Percentiles rank a stretch among this genome's conserved stretches.
phyloP scores from a whole-genome alignment of 2,329 filamentous ascomycete genomes.

The Exophiala spinifera region DNA sequence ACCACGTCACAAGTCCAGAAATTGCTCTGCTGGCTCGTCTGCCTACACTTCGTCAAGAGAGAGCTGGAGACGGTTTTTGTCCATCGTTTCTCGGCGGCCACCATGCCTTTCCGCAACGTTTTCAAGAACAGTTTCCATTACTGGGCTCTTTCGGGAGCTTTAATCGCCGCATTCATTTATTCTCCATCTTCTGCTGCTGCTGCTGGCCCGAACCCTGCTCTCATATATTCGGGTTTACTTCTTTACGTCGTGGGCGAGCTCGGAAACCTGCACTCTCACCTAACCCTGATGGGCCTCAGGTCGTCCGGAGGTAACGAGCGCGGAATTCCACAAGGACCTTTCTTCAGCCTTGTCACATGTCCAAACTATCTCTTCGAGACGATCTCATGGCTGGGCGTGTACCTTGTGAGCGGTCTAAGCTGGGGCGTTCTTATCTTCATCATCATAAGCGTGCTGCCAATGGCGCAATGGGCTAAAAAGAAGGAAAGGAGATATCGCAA shows the following conservation, averaged over 20 bases:
- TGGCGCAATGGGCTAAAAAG: constrained; percentile 83
- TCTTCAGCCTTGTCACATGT: constrained; percentile 84
- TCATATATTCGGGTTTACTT: constrained; percentile 66
- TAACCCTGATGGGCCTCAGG: constrained; percentile 73
- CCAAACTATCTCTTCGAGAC: constrained; percentile 97
- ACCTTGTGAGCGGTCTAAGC: constrained; percentile 70
- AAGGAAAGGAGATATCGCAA: constrained; percentile 88
- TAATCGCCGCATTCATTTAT: constrained; percentile 84
- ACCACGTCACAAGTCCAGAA: constrained; percentile 65
- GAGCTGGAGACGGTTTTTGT: constrained; percentile 92
- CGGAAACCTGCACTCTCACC: constrained; percentile 75
- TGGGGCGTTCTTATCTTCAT: constrained; percentile 77
- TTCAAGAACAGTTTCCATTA: constrained; percentile 96
- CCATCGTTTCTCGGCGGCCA: constrained; percentile 90
- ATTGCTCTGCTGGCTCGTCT: constrained; percentile 69
- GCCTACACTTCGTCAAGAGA: constrained; percentile 87
- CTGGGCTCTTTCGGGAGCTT: constrained; percentile 77
- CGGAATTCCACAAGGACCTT: constrained; percentile 80
- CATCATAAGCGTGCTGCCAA: constrained; percentile 68
- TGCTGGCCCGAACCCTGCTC: constrained; percentile 43
- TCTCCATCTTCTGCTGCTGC: constrained; percentile 67
- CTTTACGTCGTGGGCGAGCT: constrained; percentile 76
- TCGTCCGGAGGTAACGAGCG: constrained; percentile 77
- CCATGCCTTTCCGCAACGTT: constrained; percentile 88
- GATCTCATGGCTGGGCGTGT: constrained; percentile 79